Percentiles rank a stretch among this genome's conserved stretches.
Conservation (phyloP, 805 yeast genomes). For the Kuraishia piskuri region DNA sequence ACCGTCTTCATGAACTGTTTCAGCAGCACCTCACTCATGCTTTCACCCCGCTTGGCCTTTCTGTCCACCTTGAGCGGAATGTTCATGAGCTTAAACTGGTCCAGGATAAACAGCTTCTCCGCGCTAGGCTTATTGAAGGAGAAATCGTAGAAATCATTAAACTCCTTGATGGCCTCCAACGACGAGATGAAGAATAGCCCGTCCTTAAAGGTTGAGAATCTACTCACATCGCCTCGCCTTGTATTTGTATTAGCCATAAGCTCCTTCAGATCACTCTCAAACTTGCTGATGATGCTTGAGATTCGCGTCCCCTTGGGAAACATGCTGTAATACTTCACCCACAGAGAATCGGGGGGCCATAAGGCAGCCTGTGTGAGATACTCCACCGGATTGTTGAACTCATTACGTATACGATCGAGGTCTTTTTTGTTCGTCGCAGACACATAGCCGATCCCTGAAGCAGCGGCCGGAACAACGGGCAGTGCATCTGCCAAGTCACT, state of each 20-base stretch:
- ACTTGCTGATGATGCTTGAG: constrained; percentile 35
- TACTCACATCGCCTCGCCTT: background rate
- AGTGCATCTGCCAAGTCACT: too few relatives aligned
- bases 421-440: constrained; percentile 41
- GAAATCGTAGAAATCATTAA: constrained; percentile 17
- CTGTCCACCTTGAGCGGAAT: constrained; percentile 17
- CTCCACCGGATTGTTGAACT: constrained; percentile 42
- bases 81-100: constrained; percentile 28
- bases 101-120: constrained; percentile 18
- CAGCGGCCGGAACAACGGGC: too few relatives aligned
- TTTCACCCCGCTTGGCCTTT: background rate
- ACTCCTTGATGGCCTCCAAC: constrained; percentile 15
- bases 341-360: constrained; percentile 76
- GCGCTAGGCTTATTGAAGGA: constrained; percentile 2
- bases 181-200: constrained; percentile 19
- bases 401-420: constrained; percentile 33
- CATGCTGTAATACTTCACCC: constrained; percentile 56
- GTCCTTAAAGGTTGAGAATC: constrained; percentile 4
- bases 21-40: background rate
- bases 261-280: constrained; percentile 30
- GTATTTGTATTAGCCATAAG: constrained; percentile 1
- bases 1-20: constrained; percentile 21
- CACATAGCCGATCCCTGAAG: constrained; percentile 33
- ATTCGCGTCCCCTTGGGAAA: constrained; percentile 44
- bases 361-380: constrained; percentile 52